Percentiles rank a stretch among this genome's conserved stretches.
Evolutionary conservation across 2,329 filamentous ascomycete species (phyloP).

Genomic region (Aureobasidium uvarum): DNA sequence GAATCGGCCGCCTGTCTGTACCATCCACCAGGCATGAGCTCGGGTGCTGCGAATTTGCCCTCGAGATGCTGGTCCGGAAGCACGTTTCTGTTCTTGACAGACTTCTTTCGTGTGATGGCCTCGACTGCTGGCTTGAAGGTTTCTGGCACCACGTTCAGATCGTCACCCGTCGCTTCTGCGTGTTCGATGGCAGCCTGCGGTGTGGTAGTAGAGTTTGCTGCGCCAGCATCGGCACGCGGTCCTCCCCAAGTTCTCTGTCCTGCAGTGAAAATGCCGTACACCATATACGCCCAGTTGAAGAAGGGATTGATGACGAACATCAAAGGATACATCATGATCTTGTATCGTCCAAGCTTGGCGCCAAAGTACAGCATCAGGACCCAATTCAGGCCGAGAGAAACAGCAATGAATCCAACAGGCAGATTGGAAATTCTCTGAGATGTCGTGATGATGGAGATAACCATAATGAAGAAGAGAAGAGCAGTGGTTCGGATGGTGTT

Average conservation of each 20-base stretch:
- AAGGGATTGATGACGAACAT: conserved; percentile 97
- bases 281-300: conserved; percentile 98
- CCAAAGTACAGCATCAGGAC: conserved; percentile 95
- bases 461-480: conserved; percentile 89
- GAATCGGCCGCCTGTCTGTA: conserved; percentile 66
- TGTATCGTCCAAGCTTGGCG: conserved; percentile 79
- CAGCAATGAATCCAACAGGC: conserved; percentile 88
- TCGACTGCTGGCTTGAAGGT: conserved; percentile 65
- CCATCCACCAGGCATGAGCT: conserved; percentile 65
- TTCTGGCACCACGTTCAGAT: conserved; percentile 84
- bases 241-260: conserved; percentile 95
- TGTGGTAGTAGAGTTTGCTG: conserved; percentile 71
- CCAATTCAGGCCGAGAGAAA: conserved; percentile 93
- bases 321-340: conserved; percentile 90
- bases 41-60: conserved; percentile 72
- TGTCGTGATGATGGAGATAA: conserved; percentile 80
- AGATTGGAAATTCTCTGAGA: conserved; percentile 74
- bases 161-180: conserved; percentile 75
- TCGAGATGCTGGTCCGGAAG: conserved; percentile 73
- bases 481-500: conserved; percentile 96
- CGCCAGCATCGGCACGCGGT: conserved; percentile 81
- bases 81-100: conserved; percentile 57
- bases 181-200: conserved; percentile 80
- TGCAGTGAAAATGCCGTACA: conserved; percentile 93
- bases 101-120: conserved; percentile 46